Percentiles rank a stretch among this genome's conserved stretches.
Conservation (phyloP, 805 yeast genomes). For the Yarrowia osloensis region DNA sequence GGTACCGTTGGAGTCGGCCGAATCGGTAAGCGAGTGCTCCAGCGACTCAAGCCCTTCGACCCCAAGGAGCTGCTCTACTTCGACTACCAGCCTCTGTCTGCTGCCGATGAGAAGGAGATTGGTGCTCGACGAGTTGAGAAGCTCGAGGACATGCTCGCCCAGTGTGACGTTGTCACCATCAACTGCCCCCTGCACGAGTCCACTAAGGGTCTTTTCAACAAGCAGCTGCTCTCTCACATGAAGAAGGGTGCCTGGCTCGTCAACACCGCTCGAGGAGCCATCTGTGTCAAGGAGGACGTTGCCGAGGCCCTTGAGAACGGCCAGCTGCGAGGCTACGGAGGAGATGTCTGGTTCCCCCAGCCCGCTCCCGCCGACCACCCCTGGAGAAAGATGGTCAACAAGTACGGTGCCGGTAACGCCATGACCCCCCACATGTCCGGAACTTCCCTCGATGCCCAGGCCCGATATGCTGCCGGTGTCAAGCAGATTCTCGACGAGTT, state of each 20-base stretch:
- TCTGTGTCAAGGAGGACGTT: slow-evolving; percentile 56
- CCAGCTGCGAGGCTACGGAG: slow-evolving; percentile 54
- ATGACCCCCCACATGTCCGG: slow-evolving; percentile 86
- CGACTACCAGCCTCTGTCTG: slow-evolving; percentile 50
- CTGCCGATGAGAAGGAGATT: slow-evolving; percentile 49
- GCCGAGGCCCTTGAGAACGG: slow-evolving; percentile 52
- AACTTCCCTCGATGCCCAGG: slow-evolving; percentile 77
- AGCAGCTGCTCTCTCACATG: slow-evolving; percentile 49
- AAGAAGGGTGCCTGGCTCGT: slow-evolving; percentile 57
- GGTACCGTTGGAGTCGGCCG: slow-evolving; percentile 69
- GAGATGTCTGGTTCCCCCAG: slow-evolving; percentile 50
- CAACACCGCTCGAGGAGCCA: slow-evolving; percentile 64
- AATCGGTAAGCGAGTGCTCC: slow-evolving; percentile 58
- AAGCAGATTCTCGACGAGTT: slow-evolving; percentile 63
- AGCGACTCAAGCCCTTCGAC: slow-evolving; percentile 53
- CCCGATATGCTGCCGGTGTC: slow-evolving; percentile 70
- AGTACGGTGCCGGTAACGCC: slow-evolving; percentile 74
- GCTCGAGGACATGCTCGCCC: slow-evolving; percentile 51
- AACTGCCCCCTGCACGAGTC: slow-evolving; percentile 55
- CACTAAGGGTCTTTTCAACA: slow-evolving; percentile 54
- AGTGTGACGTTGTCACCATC: slow-evolving; percentile 53
- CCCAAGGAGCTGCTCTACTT: slow-evolving; percentile 54
- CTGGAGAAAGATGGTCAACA: slow-evolving; percentile 70
- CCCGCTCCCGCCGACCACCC: slow-evolving; percentile 66
- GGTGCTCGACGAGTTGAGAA: slow-evolving; percentile 49